Evolutionary conservation across 2,329 filamentous ascomycete genomes (phyloP), one percentile per base, ranked within the genome.

Genomic region (Colletotrichum kahawae): DNA sequence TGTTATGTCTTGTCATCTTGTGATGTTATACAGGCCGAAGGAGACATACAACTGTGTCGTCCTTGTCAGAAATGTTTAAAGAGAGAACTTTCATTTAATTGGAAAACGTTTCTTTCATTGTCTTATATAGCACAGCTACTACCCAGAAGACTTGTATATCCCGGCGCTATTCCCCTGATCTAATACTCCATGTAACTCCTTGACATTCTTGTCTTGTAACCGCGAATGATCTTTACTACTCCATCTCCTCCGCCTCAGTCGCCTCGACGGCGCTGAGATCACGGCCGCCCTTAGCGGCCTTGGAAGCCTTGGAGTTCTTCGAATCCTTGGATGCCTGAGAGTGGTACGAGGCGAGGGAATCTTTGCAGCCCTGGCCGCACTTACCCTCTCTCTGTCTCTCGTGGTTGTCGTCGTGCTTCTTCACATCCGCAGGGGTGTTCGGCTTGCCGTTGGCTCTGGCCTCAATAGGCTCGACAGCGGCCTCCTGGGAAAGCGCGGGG

Each of bases 321-420:
- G 59, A 66, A 18, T 71, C 62, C 51, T 67, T 67, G 8, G 69
- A 71, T 10, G 69, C 69, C 12, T 71, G 60, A 2, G 69, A 71
- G 27, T 71, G 69, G 51, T 16, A 71, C 7, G 69, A 67, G 3
- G n/a, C 13, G 13, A 71, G 33, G 4, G 69, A 71, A 2, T n/a
- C 1, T 2, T 54, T 4, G 63, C 70, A 71, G 27, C 36, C 36
- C 12, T 18, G 2, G 18, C 70, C 70, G 64, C 70, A 71, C 2
- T 71, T 67, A 8, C 5, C 9, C 7, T 2, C 14, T 10, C 12
- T 16, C 27, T 16, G 18, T 21, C 51, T 71, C 16, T 9, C 14
- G 54, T 71, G 70, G 54, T 71, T 71, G 34, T 43, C 54, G 10
- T 71, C 63, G 8, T 71, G 70, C 29, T 71, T 71, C 38, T 67